These are phyloP conservation scores for Xylaria longipes DNA, from an alignment of 495 filamentous ascomycete genomes.

Conservation along the genomic window DNA sequence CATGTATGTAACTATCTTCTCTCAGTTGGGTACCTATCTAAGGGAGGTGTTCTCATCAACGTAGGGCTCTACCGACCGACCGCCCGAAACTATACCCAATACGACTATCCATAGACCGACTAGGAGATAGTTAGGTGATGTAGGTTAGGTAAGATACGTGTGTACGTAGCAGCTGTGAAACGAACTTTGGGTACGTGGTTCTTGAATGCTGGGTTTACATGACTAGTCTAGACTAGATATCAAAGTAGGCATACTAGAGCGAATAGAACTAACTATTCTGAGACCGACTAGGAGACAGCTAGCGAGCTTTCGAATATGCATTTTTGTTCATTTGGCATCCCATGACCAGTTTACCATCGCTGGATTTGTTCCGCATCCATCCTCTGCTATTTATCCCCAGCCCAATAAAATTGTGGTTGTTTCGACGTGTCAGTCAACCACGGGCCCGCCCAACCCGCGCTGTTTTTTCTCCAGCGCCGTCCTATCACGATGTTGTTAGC, in stretches of 20 bases:
- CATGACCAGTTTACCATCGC: neutral
- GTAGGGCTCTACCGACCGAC: neutral
- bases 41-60: neutral
- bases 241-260: too few species aligned
- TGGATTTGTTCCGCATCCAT: neutral
- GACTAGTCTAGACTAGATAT: too few species aligned
- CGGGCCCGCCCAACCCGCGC: neutral
- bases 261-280: too few species aligned
- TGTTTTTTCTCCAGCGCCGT: neutral
- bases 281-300: neutral
- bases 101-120: neutral
- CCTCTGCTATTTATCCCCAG: neutral
- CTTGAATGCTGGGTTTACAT: too few species aligned
- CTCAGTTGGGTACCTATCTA: neutral
- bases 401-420: neutral
- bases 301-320: conserved; percentile 4
- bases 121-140: neutral
- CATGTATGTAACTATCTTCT: conserved; percentile 1
- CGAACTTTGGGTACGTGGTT: too few species aligned
- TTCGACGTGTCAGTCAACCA: conserved; percentile 14
- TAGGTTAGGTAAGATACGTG: conserved; percentile 12
- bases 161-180: too few species aligned
- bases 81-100: neutral
- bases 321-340: neutral
- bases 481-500: neutral